Evolutionary conservation across 345 rosid species (phyloP).

Genomic region (Laguncularia racemosa): DNA sequence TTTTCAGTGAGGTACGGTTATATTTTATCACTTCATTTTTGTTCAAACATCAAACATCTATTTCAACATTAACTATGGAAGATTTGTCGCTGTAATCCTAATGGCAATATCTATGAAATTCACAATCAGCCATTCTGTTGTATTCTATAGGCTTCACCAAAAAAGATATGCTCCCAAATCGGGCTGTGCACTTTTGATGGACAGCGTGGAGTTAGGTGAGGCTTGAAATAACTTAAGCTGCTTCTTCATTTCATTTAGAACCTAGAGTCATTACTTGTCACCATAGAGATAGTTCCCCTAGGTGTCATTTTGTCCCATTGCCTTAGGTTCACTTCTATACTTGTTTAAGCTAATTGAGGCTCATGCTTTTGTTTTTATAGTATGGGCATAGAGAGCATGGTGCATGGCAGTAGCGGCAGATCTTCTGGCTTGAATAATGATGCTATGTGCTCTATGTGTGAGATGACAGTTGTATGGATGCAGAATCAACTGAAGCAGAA

Average conservation of each 20-base stretch:
- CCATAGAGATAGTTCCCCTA: not conserved
- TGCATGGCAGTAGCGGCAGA: slow-evolving; percentile 28
- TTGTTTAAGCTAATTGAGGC: not conserved
- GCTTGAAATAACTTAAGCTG: not conserved
- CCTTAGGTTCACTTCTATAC: not conserved
- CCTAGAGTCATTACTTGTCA: too few species aligned
- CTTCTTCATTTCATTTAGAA: too few species aligned
- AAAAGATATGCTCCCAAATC: slow-evolving; percentile 72
- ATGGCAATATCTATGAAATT: not conserved
- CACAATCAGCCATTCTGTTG: not conserved
- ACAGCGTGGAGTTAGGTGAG: slow-evolving; percentile 56
- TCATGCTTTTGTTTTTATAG: slow-evolving; percentile 21
- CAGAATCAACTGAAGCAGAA: slow-evolving; percentile 59
- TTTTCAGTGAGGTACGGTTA: slow-evolving; percentile 40
- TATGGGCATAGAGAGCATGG: slow-evolving; percentile 58
- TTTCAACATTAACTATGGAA: not conserved
- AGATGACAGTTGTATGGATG: slow-evolving; percentile 95
- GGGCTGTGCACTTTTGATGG: slow-evolving; percentile 80
- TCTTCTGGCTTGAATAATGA: slow-evolving; percentile 33
- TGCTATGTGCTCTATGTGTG: slow-evolving; percentile 65
- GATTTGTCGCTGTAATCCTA: not conserved
- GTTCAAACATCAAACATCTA: not conserved
- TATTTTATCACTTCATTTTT: not conserved
- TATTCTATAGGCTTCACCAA: slow-evolving; percentile 45
- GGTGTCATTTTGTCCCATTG: too few species aligned